A percentile compares a stretch with the other conserved stretches of the same genome.
These are phyloP conservation scores for Cyathus striatus DNA, from an alignment of 768 basidiomycete genomes.

Conservation along the genomic window DNA sequence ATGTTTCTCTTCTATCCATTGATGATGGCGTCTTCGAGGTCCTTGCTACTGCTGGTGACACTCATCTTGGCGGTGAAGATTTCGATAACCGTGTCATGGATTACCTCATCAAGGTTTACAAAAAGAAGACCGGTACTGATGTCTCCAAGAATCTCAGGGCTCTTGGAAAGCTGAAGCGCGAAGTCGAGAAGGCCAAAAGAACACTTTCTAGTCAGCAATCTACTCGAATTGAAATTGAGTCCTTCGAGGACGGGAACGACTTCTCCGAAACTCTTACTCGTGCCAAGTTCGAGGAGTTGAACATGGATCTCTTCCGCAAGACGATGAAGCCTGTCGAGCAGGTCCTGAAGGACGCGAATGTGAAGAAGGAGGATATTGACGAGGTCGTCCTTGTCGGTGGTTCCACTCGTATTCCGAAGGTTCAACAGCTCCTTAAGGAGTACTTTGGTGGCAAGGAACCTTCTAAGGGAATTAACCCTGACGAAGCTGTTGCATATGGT, in stretches of 20 bases:
- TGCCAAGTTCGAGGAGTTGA: constrained; percentile 84
- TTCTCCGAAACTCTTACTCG: constrained; percentile 76
- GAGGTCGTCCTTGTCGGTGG: constrained; percentile 61
- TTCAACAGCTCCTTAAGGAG: constrained; percentile 61
- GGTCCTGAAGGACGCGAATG: constrained; percentile 74
- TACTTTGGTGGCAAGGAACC: constrained; percentile 70
- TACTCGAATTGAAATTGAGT: constrained; percentile 61
- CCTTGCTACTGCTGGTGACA: constrained; percentile 68
- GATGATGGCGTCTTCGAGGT: constrained; percentile 69
- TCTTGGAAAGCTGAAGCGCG: constrained; percentile 66
- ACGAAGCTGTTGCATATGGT: constrained; percentile 73
- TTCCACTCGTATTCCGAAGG: constrained; percentile 68
- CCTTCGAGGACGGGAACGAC: constrained; percentile 70
- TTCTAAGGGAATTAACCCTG: constrained; percentile 63
- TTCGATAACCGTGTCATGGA: constrained; percentile 70
- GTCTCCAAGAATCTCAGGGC: constrained; percentile 57
- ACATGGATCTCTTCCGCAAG: constrained; percentile 78
- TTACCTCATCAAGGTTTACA: constrained; percentile 64
- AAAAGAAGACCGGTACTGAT: constrained; percentile 62
- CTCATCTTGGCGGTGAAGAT: constrained; percentile 70
- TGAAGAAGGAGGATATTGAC: constrained; percentile 75
- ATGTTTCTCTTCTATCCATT: constrained; percentile 66
- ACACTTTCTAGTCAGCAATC: constrained; percentile 46
- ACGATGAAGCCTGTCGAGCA: constrained; percentile 85
- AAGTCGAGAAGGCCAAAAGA: constrained; percentile 71